phyloP scores from a whole-genome alignment of 2,329 filamentous ascomycete genomes.

The Thielaviopsis euricoi region DNA sequence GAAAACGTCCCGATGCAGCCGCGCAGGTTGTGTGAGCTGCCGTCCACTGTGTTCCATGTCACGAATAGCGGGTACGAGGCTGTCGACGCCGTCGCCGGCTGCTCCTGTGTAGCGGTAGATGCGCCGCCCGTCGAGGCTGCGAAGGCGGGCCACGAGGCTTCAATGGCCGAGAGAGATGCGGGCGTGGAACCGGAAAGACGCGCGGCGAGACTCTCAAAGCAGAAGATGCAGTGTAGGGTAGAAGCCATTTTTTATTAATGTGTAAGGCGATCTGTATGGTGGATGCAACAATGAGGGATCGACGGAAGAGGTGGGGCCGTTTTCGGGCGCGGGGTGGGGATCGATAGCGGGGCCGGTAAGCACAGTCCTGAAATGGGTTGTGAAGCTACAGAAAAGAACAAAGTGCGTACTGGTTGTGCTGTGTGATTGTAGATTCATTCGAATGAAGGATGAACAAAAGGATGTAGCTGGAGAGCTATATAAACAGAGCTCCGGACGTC shows the following conservation, averaged over 20 bases:
- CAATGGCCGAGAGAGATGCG: conserved; percentile 50
- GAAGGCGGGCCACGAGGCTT: conserved; percentile 43
- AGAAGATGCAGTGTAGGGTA: conserved; percentile 72
- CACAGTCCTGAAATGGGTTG: no score
- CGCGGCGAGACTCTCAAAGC: conserved; percentile 74
- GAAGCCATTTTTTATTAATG: conserved; percentile 50
- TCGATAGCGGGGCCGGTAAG: no score
- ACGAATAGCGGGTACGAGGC: conserved; percentile 25
- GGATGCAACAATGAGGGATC: no score
- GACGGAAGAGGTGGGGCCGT: neutral
- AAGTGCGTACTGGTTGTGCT: no score
- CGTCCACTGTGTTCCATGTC: conserved; percentile 12
- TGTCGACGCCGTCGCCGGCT: no score
- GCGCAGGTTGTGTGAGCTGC: conserved; percentile 51
- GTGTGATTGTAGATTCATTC: no score
- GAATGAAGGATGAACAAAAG: neutral
- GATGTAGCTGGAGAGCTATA: no score
- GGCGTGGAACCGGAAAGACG: conserved; percentile 54
- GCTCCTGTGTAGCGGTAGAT: conserved; percentile 11
- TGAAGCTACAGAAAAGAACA: no score
- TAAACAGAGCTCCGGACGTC: neutral
- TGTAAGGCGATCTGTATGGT: neutral
- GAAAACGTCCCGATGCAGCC: conserved; percentile 97
- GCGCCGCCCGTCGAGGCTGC: conserved; percentile 13
- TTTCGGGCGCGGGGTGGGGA: neutral